Evolutionary conservation across 352 stramenopile genomes (phyloP).

Genomic region (Pythium rishiriense): DNA sequence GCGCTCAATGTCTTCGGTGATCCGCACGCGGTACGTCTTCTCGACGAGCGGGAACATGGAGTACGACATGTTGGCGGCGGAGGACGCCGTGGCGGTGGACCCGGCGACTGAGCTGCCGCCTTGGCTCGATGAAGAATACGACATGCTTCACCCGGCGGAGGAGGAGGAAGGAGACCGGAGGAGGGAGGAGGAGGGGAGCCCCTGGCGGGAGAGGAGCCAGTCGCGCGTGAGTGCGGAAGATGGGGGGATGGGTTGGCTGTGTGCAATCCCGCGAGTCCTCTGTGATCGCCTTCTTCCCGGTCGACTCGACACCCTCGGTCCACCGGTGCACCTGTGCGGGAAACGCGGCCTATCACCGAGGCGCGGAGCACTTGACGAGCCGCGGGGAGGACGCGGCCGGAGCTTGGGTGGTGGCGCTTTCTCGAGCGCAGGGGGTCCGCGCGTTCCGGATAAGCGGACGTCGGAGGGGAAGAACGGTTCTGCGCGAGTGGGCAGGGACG

Average conservation of each 20-base stretch:
- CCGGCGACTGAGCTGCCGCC: conserved; percentile 5
- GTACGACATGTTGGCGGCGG: conserved; percentile 30
- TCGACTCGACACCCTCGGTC: not conserved
- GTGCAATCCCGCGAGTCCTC: not conserved
- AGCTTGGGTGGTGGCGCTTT: not conserved
- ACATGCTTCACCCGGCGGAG: conserved; percentile 5
- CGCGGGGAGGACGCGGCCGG: no score
- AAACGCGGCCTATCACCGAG: not conserved
- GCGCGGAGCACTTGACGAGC: not conserved
- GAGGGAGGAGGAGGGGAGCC: not conserved
- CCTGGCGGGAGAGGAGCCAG: not conserved
- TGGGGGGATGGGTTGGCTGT: not conserved
- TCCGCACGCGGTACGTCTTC: conserved; percentile 77
- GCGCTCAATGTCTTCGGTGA: conserved; percentile 82
- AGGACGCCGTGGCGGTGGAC: conserved; percentile 2
- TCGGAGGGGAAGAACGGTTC: not conserved
- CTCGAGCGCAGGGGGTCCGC: not conserved
- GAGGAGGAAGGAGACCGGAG: not conserved
- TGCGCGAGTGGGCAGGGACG: not conserved
- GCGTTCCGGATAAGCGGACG: not conserved
- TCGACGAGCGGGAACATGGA: conserved; percentile 87
- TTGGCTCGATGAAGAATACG: conserved; percentile 20
- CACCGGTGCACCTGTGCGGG: not conserved
- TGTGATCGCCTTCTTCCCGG: not conserved
- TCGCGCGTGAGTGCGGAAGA: not conserved